phyloP scores from a whole-genome alignment of 257 asterid genomes.

The Agastache rugosa region DNA sequence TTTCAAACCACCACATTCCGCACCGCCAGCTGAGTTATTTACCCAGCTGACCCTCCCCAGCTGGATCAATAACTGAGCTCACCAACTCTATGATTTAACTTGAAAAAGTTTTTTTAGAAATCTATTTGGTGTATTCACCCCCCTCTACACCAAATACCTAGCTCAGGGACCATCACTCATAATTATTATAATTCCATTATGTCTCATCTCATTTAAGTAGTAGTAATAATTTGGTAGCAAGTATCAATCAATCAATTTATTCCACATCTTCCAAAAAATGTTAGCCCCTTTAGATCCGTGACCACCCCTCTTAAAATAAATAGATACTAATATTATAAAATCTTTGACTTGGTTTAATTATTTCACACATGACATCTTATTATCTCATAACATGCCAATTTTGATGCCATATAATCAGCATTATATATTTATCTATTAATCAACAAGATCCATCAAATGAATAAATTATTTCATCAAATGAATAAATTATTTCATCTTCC shows the following conservation, averaged over 20 bases:
- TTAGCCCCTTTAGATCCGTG: background rate
- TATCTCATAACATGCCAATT: background rate
- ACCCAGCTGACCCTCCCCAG: too few relatives aligned
- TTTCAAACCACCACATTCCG: too few relatives aligned
- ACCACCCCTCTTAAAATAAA: background rate
- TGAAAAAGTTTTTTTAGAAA: too few relatives aligned
- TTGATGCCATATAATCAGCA: background rate
- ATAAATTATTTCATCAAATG: slow-evolving; percentile 26
- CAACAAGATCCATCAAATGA: background rate
- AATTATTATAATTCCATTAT: slow-evolving; percentile 1
- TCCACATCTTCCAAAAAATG: slow-evolving; percentile 31
- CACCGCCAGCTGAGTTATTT: too few relatives aligned
- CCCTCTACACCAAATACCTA: too few relatives aligned
- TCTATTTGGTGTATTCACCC: too few relatives aligned
- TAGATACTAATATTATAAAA: background rate
- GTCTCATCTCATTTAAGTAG: background rate
- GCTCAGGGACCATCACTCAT: too few relatives aligned
- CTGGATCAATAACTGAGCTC: too few relatives aligned
- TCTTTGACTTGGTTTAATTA: slow-evolving; percentile 6
- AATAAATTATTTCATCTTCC: too few relatives aligned
- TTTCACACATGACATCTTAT: slow-evolving; percentile 23
- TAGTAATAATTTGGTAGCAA: slow-evolving; percentile 34
- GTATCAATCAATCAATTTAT: slow-evolving; percentile 38
- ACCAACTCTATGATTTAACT: too few relatives aligned
- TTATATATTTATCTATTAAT: background rate